Conservation (phyloP, 345 rosid species). For the Rhodomyrtus tomentosa region DNA sequence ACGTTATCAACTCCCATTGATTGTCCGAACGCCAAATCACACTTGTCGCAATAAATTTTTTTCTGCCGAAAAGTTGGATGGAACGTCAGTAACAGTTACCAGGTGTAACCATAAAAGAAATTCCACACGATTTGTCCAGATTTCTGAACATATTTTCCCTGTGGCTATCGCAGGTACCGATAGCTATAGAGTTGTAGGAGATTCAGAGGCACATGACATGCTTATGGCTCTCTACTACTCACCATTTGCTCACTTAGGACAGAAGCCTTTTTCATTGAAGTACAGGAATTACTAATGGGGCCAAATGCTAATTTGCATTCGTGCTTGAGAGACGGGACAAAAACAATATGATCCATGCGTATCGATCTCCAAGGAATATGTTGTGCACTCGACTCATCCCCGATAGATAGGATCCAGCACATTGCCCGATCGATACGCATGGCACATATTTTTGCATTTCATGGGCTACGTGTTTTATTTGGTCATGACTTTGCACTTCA, state of each 20-base stretch:
- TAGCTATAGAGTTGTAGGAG: constrained; percentile 46
- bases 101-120: background rate
- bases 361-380: background rate
- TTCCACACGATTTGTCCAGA: constrained; percentile 21
- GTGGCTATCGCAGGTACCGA: constrained; percentile 60
- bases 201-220: constrained; percentile 34
- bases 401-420: background rate
- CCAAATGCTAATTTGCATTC: background rate
- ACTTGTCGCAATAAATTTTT: too few species aligned
- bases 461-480: constrained; percentile 88
- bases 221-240: constrained; percentile 22
- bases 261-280: background rate
- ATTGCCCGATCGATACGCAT: too few species aligned
- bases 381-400: background rate
- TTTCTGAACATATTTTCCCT: constrained; percentile 95
- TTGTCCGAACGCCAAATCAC: too few species aligned
- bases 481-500: constrained; percentile 82
- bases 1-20: background rate
- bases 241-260: constrained; percentile 25
- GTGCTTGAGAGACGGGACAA: background rate
- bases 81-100: background rate
- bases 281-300: too few species aligned
- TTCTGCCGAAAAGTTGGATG: background rate
- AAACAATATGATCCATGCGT: background rate
- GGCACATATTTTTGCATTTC: too few species aligned